Evolutionary conservation across 768 basidiomycete genomes (phyloP).

Genomic region (Suillus occidentalis): DNA sequence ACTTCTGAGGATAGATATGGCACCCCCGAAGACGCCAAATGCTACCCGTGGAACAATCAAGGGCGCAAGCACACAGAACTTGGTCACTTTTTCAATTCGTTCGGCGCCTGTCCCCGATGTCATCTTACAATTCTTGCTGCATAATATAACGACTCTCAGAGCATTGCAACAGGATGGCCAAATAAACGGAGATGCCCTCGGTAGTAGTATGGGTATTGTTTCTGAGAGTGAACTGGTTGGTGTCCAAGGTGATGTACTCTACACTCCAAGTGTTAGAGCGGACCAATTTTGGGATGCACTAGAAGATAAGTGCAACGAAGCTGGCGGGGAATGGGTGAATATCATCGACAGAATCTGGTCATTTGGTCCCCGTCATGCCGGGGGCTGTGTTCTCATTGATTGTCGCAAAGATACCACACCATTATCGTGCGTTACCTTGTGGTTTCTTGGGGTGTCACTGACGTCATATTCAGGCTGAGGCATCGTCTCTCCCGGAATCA

Average conservation of each 20-base stretch:
- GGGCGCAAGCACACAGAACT: conserved; percentile 62
- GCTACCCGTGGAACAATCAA: conserved; percentile 77
- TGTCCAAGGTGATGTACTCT: conserved; percentile 58
- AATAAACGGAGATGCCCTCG: conserved; percentile 30
- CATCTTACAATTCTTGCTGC: conserved; percentile 74
- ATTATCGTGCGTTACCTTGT: conserved; percentile 53
- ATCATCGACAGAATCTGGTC: conserved; percentile 78
- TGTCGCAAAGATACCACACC: conserved; percentile 44
- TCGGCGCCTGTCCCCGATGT: conserved; percentile 72
- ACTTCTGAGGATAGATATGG: conserved; percentile 65
- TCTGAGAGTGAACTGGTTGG: conserved; percentile 40
- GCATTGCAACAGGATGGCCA: conserved; percentile 54
- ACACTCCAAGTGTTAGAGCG: conserved; percentile 61
- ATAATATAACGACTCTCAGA: conserved; percentile 66
- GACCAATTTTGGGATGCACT: conserved; percentile 83
- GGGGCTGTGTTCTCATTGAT: conserved; percentile 87
- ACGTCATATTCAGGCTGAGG: conserved; percentile 44
- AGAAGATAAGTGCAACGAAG: conserved; percentile 58
- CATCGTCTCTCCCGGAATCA: conserved; percentile 44
- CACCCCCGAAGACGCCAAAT: conserved; percentile 70
- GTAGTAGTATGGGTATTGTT: conserved; percentile 14
- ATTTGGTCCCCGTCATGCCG: conserved; percentile 87
- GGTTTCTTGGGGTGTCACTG: conserved; percentile 6
- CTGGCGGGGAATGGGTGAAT: conserved; percentile 78
- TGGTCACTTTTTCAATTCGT: conserved; percentile 83